phyloP scores from a whole-genome alignment of 192 early-diverging fungal genomes.

The Coemansia javaensis region DNA sequence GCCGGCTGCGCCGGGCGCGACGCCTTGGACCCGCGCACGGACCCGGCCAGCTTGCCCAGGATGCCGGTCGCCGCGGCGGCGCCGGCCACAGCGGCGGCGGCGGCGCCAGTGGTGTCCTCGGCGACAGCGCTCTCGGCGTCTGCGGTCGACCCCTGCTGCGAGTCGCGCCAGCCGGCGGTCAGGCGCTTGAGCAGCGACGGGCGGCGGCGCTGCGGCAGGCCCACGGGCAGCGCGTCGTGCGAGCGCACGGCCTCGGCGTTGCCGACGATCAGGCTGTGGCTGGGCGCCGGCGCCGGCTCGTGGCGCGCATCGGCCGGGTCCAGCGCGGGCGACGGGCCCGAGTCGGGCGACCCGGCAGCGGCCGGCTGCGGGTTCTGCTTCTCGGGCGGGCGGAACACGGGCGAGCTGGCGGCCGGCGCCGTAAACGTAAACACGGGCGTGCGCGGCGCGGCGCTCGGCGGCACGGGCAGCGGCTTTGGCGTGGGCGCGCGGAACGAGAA shows the following conservation, averaged over 20 bases:
- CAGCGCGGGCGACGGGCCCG: too few relatives aligned
- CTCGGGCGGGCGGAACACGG: too few relatives aligned
- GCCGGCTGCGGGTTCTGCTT: too few relatives aligned
- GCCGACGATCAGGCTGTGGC: too few relatives aligned
- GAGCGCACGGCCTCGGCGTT: background rate
- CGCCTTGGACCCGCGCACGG: background rate
- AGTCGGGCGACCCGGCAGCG: too few relatives aligned
- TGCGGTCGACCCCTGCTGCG: too few relatives aligned
- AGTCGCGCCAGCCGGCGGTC: conserved; percentile 44
- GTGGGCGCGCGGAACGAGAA: conserved; percentile 23
- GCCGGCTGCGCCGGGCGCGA: background rate
- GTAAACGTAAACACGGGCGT: conserved; percentile 43
- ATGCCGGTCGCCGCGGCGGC: conserved; percentile 10
- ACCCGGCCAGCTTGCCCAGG: conserved; percentile 16
- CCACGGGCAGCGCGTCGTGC: background rate
- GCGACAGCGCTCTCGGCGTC: background rate
- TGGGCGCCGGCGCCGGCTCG: too few relatives aligned
- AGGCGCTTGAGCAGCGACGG: conserved; percentile 45
- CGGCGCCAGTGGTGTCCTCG: background rate
- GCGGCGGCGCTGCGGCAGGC: conserved; percentile 13
- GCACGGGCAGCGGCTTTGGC: conserved; percentile 26
- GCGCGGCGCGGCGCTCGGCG: conserved; percentile 15
- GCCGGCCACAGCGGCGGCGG: background rate
- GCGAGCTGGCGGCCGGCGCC: too few relatives aligned
- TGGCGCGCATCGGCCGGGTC: too few relatives aligned